Evolutionary conservation across 2,329 filamentous ascomycete genomes (phyloP).

Genomic region (Teratosphaeria nubilosa): DNA sequence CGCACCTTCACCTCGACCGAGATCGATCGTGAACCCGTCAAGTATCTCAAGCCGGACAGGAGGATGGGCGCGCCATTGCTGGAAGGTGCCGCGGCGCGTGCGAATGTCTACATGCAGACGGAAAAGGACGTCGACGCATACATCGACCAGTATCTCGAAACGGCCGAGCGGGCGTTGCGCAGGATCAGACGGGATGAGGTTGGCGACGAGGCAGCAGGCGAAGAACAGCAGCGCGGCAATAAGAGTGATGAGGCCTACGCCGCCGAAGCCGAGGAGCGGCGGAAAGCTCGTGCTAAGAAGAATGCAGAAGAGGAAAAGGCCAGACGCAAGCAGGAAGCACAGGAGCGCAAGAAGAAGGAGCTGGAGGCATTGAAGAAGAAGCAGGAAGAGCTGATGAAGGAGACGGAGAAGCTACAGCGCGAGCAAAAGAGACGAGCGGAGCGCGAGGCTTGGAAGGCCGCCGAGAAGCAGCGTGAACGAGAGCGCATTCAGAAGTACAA

Average conservation of each 20-base stretch:
- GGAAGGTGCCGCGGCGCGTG: slow-evolving; percentile 67
- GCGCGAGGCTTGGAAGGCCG: slow-evolving; percentile 35
- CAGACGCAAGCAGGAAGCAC: slow-evolving; percentile 48
- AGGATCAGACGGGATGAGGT: slow-evolving; percentile 58
- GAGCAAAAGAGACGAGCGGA: slow-evolving; percentile 41
- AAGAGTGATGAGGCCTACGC: slow-evolving; percentile 69
- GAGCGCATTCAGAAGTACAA: slow-evolving; percentile 41
- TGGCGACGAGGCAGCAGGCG: slow-evolving; percentile 56
- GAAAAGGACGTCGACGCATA: slow-evolving; percentile 57
- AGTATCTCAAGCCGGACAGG: slow-evolving; percentile 62
- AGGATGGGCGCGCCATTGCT: slow-evolving; percentile 65
- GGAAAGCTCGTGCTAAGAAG: slow-evolving; percentile 51
- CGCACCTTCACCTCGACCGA: slow-evolving; percentile 56
- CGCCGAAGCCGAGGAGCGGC: slow-evolving; percentile 52
- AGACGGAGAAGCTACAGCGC: slow-evolving; percentile 33
- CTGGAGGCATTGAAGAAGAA: slow-evolving; percentile 41
- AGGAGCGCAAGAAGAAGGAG: slow-evolving; percentile 49
- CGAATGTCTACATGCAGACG: slow-evolving; percentile 63
- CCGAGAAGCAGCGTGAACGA: slow-evolving; percentile 43
- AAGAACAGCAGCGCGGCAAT: slow-evolving; percentile 54
- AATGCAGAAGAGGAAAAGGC: slow-evolving; percentile 51
- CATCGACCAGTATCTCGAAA: slow-evolving; percentile 52
- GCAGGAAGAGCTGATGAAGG: slow-evolving; percentile 33
- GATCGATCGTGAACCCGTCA: slow-evolving; percentile 59
- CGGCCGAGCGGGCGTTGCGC: slow-evolving; percentile 61